Evolutionary conservation across 352 stramenopile species (phyloP).

Genomic region (Phytophthora rubi): DNA sequence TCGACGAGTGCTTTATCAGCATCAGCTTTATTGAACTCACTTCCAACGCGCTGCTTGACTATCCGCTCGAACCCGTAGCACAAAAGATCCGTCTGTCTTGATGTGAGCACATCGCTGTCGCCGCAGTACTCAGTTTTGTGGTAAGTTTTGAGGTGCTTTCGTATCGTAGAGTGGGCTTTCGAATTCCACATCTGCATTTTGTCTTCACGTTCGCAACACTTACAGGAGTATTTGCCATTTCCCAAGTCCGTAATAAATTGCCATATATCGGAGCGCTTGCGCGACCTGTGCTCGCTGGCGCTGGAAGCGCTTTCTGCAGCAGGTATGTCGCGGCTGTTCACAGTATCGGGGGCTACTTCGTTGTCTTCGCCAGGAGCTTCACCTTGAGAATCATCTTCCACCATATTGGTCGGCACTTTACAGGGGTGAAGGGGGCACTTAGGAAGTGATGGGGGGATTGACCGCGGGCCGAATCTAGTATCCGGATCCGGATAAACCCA

Average conservation of each 20-base stretch:
- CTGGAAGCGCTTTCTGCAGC: neutral
- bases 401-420: no score
- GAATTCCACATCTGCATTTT: slow-evolving; percentile 13
- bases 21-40: slow-evolving; percentile 4
- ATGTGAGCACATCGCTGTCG: neutral
- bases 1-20: slow-evolving; percentile 11
- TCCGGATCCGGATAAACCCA: no score
- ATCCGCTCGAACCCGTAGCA: slow-evolving; percentile 7
- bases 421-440: no score
- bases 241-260: neutral
- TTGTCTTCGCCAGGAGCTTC: no score
- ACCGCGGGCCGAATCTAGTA: no score
- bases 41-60: slow-evolving; percentile 6
- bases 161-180: slow-evolving; percentile 11
- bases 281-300: slow-evolving; percentile 3
- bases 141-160: slow-evolving; percentile 7
- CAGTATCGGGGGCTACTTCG: no score
- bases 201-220: neutral
- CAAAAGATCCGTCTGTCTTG: slow-evolving; percentile 11
- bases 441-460: no score
- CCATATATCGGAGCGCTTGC: slow-evolving; percentile 18
- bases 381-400: no score
- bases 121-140: slow-evolving; percentile 2
- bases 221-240: slow-evolving; percentile 6
- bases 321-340: no score